These are phyloP conservation scores for Centella asiatica DNA, from an alignment of 129 eudicot genomes.

Conservation along the genomic window DNA sequence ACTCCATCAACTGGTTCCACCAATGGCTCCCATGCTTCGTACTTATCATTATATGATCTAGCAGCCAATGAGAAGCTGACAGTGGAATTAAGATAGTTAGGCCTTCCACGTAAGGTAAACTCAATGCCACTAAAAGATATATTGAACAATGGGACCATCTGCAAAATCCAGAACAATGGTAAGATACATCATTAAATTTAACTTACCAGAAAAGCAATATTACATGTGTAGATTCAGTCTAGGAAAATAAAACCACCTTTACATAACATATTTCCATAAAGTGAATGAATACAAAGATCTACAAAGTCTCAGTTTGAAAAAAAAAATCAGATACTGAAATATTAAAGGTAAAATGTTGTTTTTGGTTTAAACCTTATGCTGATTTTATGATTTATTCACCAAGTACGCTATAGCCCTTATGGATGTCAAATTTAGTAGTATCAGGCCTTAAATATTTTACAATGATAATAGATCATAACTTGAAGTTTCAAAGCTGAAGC, in stretches of 20 bases:
- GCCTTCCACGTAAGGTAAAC: constrained; percentile 67
- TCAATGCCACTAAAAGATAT: constrained; percentile 69
- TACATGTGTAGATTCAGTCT: not conserved
- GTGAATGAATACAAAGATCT: no score
- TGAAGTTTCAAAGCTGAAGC: no score
- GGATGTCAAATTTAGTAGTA: no score
- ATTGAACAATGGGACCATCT: constrained; percentile 95
- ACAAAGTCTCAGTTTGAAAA: no score
- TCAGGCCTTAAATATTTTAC: no score
- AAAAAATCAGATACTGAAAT: no score
- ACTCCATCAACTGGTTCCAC: constrained; percentile 93
- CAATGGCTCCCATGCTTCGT: constrained; percentile 96
- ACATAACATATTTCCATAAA: no score
- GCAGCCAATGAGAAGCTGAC: constrained; percentile 84
- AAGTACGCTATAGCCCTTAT: no score
- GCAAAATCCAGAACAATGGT: constrained; percentile 26
- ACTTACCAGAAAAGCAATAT: constrained; percentile 3
- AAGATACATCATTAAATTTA: constrained; percentile 3
- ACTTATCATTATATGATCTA: constrained; percentile 89
- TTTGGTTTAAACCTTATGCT: no score
- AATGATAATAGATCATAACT: no score
- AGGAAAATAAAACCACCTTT: not conserved
- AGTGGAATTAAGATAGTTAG: constrained; percentile 62
- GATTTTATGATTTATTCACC: no score
- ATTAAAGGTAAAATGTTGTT: no score